Evolutionary conservation across 352 stramenopile genomes (phyloP).

Genomic region (Globisporangium solare): DNA sequence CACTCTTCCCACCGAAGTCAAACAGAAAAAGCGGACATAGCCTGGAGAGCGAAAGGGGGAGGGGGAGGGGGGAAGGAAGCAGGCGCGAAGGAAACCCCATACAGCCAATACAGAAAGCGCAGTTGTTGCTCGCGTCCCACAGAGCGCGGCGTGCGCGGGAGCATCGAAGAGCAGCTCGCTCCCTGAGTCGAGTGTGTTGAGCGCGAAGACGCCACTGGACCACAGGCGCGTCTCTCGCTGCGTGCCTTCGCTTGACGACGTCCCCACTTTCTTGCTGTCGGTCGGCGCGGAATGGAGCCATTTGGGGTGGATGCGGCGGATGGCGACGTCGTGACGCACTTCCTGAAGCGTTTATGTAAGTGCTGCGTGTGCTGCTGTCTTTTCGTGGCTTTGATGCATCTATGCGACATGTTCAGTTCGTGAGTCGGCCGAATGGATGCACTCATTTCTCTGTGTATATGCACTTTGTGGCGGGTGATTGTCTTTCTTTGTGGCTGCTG

Average conservation of each 20-base stretch:
- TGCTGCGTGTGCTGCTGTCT: background rate
- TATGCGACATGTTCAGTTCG: conserved; percentile 1
- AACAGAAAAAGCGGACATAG: background rate
- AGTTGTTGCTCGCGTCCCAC: background rate
- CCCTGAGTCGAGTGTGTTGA: too few relatives aligned
- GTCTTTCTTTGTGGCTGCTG: background rate
- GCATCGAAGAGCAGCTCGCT: too few relatives aligned
- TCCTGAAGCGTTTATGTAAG: conserved; percentile 17
- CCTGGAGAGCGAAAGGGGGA: background rate
- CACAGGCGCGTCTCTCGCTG: background rate
- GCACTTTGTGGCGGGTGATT: background rate
- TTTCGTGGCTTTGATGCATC: background rate
- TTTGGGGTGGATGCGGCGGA: background rate
- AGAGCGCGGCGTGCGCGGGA: too few relatives aligned
- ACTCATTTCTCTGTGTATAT: background rate
- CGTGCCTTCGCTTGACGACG: background rate
- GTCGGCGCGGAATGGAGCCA: conserved; percentile 3
- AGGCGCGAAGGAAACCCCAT: background rate
- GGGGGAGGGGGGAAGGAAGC: too few relatives aligned
- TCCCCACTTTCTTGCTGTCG: too few relatives aligned
- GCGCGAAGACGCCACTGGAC: too few relatives aligned
- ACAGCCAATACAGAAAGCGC: background rate
- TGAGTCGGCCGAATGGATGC: background rate
- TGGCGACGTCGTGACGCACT: conserved; percentile 12
- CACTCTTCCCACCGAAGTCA: background rate